Evolutionary conservation across 495 filamentous ascomycete genomes (phyloP).

Genomic region (Podospora appendiculata): DNA sequence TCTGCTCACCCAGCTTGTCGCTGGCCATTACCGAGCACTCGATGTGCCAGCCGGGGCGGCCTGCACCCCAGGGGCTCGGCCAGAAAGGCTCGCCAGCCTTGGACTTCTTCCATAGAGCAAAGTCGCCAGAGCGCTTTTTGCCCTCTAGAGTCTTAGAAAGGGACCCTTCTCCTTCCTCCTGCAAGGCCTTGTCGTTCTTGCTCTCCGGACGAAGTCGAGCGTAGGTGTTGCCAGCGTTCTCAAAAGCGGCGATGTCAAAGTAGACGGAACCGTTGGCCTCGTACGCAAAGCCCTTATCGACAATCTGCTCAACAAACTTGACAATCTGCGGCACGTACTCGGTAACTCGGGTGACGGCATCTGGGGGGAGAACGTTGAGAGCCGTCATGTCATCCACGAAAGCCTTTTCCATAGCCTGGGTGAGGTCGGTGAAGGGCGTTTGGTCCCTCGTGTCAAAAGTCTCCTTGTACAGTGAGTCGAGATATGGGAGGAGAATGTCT

Average conservation of each 20-base stretch:
- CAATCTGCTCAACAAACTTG: slow-evolving; percentile 58
- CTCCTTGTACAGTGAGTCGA: slow-evolving; percentile 70
- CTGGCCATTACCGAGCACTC: slow-evolving; percentile 97
- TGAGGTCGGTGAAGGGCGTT: slow-evolving; percentile 64
- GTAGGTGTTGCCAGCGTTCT: slow-evolving; percentile 74
- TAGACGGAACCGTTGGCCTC: slow-evolving; percentile 84
- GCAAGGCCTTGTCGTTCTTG: slow-evolving; percentile 69
- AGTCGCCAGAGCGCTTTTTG: slow-evolving; percentile 71
- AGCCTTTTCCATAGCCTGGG: slow-evolving; percentile 69
- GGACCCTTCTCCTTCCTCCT: slow-evolving; percentile 86
- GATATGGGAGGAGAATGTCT: slow-evolving; percentile 72
- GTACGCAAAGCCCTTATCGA: slow-evolving; percentile 84
- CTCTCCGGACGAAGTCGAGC: slow-evolving; percentile 83
- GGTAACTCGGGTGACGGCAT: slow-evolving; percentile 77
- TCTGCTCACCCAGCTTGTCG: slow-evolving; percentile 66
- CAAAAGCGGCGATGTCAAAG: slow-evolving; percentile 86
- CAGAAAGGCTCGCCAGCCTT: slow-evolving; percentile 91
- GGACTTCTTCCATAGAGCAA: slow-evolving; percentile 90
- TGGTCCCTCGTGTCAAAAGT: slow-evolving; percentile 70
- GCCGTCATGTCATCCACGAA: slow-evolving; percentile 80
- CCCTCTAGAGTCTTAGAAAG: slow-evolving; percentile 58
- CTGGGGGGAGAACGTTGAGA: slow-evolving; percentile 78
- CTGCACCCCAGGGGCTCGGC: slow-evolving; percentile 78
- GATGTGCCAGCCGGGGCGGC: slow-evolving; percentile 94
- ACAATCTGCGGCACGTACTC: slow-evolving; percentile 83